Evolutionary conservation across 2,329 filamentous ascomycete genomes (phyloP).

Genomic region (Dothideomycetidae sp.): DNA sequence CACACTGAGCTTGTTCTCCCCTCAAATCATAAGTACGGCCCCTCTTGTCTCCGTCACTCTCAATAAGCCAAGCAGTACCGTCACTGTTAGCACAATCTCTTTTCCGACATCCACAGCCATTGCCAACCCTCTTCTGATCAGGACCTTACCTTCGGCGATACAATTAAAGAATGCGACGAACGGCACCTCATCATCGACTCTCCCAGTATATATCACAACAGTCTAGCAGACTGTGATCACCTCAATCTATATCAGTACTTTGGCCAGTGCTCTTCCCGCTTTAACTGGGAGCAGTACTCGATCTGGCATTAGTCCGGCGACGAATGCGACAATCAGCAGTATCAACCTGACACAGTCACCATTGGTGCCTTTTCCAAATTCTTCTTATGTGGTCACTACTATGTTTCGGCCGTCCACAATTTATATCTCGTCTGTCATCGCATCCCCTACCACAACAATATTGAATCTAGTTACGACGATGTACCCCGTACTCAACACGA

Average conservation of each 20-base stretch:
- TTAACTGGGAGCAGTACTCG: not conserved
- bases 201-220: conserved; percentile 7
- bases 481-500: not conserved
- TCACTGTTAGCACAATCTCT: too few species aligned
- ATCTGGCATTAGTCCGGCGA: too few species aligned
- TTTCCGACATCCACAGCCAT: too few species aligned
- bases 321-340: too few species aligned
- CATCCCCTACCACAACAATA: not conserved
- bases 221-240: conserved; percentile 7
- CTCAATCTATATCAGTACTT: conserved; percentile 4
- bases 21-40: too few species aligned
- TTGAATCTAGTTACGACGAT: not conserved
- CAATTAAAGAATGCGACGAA: conserved; percentile 1
- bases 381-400: conserved; percentile 4
- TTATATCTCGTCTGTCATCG: conserved; percentile 1
- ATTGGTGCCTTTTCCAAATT: too few species aligned
- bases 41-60: too few species aligned
- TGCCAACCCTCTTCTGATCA: too few species aligned
- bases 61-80: too few species aligned
- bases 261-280: not conserved
- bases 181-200: not conserved
- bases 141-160: conserved; percentile 3
- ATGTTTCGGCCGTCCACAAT: conserved; percentile 1
- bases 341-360: too few species aligned
- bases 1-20: too few species aligned